Base-by-base conservation (phyloP, 257 asterid species). In the Mitragyna speciosa region DNA sequence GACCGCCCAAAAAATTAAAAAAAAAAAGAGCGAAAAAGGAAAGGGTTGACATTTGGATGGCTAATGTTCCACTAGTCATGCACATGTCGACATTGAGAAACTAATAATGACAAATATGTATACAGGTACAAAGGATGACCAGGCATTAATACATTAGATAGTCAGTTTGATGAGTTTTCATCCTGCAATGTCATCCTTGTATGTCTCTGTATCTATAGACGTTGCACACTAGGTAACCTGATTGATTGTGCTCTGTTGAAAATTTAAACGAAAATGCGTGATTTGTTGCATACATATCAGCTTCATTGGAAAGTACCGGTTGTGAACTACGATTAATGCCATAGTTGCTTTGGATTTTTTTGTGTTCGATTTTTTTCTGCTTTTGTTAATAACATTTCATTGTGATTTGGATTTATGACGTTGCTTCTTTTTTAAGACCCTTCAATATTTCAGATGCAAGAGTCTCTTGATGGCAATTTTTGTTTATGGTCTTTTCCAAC, bases 11-110 rank as follows among this genome's bases (percentile, higher is more conserved):
- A 30, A 30, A 39, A 7, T 8, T 22, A 45, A 0, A 47, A 22
- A 64, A 47, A 31, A 0, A 11, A 22, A 30, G 26, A 36, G n/a
- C n/a, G n/a, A 36, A 48, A 8, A 7, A 19, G 47, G 49, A 41
- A 59, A n/a, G n/a, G n/a, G n/a, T n/a, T n/a, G n/a, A 22, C 28
- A 54, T 71, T 33, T 79, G 41, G 72, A 58, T 77, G 48, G 54
- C 75, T 28, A 43, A 51, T 31, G 19, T 51, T 49, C n/a, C 41
- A 73, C 31, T 6, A 48, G 30, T 31, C 28, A 14, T 45, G 41
- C 49, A 41, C 20, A 16, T 16, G 69, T 66, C 9, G 33, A 47
- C 11, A 61, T 67, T 67, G 75, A 66, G 68, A 67, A 56, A 77
- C 68, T 43, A 41, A 24, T 20, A 30, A 33, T 70, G 19, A 39